phyloP scores from a whole-genome alignment of 1,139 yeast species.

The Saccharomyces hybrid region DNA sequence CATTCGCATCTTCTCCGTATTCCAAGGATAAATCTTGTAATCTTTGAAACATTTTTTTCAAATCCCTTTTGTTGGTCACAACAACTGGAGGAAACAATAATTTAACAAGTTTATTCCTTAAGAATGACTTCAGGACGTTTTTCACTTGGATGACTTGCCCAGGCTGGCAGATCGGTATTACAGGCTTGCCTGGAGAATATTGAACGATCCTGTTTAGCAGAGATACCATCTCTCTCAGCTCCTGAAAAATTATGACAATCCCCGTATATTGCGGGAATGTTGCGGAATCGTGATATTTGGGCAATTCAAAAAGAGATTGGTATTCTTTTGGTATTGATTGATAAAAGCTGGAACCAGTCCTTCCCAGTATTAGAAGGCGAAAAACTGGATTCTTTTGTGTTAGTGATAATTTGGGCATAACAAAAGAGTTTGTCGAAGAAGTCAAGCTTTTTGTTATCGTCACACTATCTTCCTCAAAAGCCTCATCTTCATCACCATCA shows the following conservation, averaged over 20 bases:
- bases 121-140: constrained; percentile 17
- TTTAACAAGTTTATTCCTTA: constrained; percentile 16
- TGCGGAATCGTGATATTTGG: constrained; percentile 14
- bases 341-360: constrained; percentile 22
- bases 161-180: constrained; percentile 24
- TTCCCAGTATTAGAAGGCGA: constrained; percentile 18
- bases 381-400: constrained; percentile 5
- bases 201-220: constrained; percentile 21
- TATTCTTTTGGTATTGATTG: constrained; percentile 20
- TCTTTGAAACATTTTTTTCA: constrained; percentile 17
- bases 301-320: constrained; percentile 19
- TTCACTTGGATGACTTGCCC: constrained; percentile 25
- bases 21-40: constrained; percentile 3
- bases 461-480: constrained; percentile 18
- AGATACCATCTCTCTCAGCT: constrained; percentile 21
- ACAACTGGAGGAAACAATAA: constrained; percentile 23
- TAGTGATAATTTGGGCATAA: constrained; percentile 31
- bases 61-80: constrained; percentile 19
- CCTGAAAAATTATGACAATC: constrained; percentile 24
- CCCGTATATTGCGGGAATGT: constrained; percentile 18
- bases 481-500: constrained; percentile 1
- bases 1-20: not conserved
- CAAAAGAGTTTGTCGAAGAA: constrained; percentile 24
- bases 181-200: constrained; percentile 16
- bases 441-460: constrained; percentile 23